Base-by-base conservation (phyloP, 75 land plant genomes). In the Pinus taeda region DNA sequence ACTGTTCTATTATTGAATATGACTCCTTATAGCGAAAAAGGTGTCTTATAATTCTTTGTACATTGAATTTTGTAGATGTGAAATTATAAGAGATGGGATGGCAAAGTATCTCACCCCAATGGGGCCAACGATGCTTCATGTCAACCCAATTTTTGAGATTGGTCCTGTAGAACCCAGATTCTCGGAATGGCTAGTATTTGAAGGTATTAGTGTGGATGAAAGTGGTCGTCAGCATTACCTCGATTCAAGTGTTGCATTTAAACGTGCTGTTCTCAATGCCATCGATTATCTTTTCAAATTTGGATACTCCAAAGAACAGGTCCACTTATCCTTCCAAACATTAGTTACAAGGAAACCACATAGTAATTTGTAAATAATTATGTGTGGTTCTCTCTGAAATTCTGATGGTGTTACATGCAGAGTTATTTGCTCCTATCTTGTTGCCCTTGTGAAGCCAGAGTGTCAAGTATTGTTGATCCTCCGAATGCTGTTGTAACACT, bases 131-230 rank as follows among this genome's bases (percentile, higher is more conserved):
- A 83, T 84, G 37, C 87, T 95, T 30, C 98, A 95, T 76, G 98
- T 93, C 24, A 90, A 89, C 76, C 98, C 98, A 4, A 91, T 95
- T 62, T 95, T 95, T 74, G 98, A 93, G 80, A 95, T 95, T 56
- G 98, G 98, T 4, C 98, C 96, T 0, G 76, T 95, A 53, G 93
- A 95, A 79, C 98, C 96, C 18, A 84, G 89, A 56, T 95, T 95
- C 84, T 85, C 90, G 37, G 98, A 93, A 39, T 93, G 96, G 96
- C 75, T 95, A 70, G 96, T 95, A 4, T 95, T 95, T 82, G 96
- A 95, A 72, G 98, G 96, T 59, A 77, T 95, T 65, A 95, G 93
- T 59, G 98, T 95, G 11, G 98, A 95, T 78, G 98, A 95, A 86
- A 79, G 77, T 49, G 98, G 98, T 20, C 80, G 77, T 64, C 93